Evolutionary conservation across 2,329 filamentous ascomycete species (phyloP), one percentile per base, ranked within the genome.

Genomic region (Byssochlamys sp.): DNA sequence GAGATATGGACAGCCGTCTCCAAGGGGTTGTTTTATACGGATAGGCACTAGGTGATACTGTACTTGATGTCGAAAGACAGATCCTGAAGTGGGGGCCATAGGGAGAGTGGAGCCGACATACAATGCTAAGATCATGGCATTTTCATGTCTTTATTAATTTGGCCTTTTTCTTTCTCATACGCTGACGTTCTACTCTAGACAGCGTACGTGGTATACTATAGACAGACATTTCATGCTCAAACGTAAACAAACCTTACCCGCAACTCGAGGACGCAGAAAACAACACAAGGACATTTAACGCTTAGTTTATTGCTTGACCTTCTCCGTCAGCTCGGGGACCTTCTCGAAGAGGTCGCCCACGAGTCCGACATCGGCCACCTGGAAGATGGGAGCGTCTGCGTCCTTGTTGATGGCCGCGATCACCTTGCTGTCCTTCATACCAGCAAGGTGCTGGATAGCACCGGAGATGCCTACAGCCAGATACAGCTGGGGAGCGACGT

Each of bases 341-440:
- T 90, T 91, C 58, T 96, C 90, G 71, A 97, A 97, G 66, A 99
- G 77, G 78, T 99, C 94, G 48, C 91, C 92, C 4, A 99, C 92
- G 55, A 99, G 79, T 11, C 94, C 94, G 56, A 97, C 91, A 75
- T 99, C 94, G 3, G 94, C 94, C 59, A 99, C 85, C 77, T 99
- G 94, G 81, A 99, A 99, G 66, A 99, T 99, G 29, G 94, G 94
- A 58, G 94, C 94, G 75, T 99, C 94, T 3, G 86, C 80, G 70
- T 99, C 94, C 80, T 99, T 99, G 81, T 99, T 99, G 71, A 99
- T 97, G 12, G 90, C 90, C 25, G 92, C 94, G 77, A 99, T 99
- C 59, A 99, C 94, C 80, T 99, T 99, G 80, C 91, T 96, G 72
- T 99, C 94, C 83, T 99, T 99, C 94, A 99, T 99, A 71, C 94